Percentiles rank a stretch among this genome's conserved stretches.
phyloP scores from a whole-genome alignment of 2,329 filamentous ascomycete species.

The Beauveria sp. region DNA sequence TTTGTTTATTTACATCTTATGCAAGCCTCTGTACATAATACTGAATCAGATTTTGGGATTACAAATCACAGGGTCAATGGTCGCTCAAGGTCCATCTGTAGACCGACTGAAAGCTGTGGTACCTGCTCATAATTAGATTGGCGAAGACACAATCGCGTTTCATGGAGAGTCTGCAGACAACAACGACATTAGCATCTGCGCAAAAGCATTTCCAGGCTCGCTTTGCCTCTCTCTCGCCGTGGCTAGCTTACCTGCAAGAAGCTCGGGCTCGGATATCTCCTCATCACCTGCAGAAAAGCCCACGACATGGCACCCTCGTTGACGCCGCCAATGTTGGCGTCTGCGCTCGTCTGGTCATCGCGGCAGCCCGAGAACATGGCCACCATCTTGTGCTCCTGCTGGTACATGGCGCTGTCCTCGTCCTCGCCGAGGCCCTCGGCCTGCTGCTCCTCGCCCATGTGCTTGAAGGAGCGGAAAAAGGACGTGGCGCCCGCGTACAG shows the following conservation, averaged over 20 bases:
- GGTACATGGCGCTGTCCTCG: slow-evolving; percentile 3
- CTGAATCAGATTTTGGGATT: background rate
- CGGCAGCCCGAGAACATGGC: slow-evolving; percentile 91
- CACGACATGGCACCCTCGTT: slow-evolving; percentile 11
- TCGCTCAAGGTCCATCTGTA: slow-evolving; percentile 8
- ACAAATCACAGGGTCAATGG: background rate
- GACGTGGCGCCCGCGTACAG: slow-evolving; percentile 9
- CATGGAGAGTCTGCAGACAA: background rate
- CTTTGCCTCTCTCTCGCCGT: no score
- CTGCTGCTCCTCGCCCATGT: slow-evolving; percentile 10
- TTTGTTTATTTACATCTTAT: background rate
- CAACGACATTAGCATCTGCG: background rate
- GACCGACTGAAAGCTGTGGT: slow-evolving; percentile 9
- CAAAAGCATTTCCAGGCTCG: no score
- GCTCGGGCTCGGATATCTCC: background rate
- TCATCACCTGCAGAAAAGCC: slow-evolving; percentile 10
- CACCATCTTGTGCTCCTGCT: slow-evolving; percentile 34
- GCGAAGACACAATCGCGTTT: slow-evolving; percentile 6
- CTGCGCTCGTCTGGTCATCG: slow-evolving; percentile 61
- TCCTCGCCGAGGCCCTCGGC: background rate
- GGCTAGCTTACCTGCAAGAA: slow-evolving; percentile 2
- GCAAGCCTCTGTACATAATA: background rate
- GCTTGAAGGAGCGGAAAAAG: slow-evolving; percentile 9
- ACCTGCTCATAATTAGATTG: slow-evolving; percentile 12
- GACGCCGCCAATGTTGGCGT: slow-evolving; percentile 8